Conservation (phyloP, 176 grass and related monocot genomes). For the Oryza meridionalis region DNA sequence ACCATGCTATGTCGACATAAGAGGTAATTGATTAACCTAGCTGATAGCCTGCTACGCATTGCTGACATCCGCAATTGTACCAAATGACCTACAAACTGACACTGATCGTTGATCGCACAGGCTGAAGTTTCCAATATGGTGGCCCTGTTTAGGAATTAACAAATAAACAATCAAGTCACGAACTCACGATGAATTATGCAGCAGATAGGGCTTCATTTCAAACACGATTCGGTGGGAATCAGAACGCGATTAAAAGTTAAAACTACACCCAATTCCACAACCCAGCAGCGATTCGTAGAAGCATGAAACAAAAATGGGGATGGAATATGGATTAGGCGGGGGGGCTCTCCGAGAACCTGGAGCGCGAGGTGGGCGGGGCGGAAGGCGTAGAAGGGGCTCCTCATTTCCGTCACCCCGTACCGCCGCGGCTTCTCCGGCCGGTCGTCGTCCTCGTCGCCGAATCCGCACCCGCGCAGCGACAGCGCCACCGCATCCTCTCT, state of each 20-base stretch:
- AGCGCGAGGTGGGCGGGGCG: conserved; percentile 58
- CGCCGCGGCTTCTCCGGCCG: conserved; percentile 88
- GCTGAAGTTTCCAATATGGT: not conserved
- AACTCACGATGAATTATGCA: not conserved
- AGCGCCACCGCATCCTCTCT: conserved; percentile 42
- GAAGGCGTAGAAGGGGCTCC: conserved; percentile 75
- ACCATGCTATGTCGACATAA: not conserved
- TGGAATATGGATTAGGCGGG: too few species aligned
- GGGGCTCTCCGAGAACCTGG: conserved; percentile 44
- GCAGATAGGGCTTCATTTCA: not conserved
- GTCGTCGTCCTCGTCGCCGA: conserved; percentile 62
- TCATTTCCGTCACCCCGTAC: conserved; percentile 95
- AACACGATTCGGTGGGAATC: not conserved
- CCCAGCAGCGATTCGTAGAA: not conserved
- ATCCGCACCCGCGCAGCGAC: conserved; percentile 52
- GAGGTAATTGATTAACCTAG: not conserved
- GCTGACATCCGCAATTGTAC: not conserved
- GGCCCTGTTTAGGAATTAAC: not conserved
- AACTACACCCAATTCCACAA: not conserved
- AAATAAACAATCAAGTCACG: not conserved
- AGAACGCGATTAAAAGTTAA: not conserved
- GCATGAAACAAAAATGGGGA: not conserved
- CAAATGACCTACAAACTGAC: not conserved
- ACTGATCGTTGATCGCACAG: not conserved
- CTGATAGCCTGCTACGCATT: not conserved